These are phyloP conservation scores for Cadophora malorum DNA, from an alignment of 2,329 filamentous ascomycete species.

Conservation along the genomic window DNA sequence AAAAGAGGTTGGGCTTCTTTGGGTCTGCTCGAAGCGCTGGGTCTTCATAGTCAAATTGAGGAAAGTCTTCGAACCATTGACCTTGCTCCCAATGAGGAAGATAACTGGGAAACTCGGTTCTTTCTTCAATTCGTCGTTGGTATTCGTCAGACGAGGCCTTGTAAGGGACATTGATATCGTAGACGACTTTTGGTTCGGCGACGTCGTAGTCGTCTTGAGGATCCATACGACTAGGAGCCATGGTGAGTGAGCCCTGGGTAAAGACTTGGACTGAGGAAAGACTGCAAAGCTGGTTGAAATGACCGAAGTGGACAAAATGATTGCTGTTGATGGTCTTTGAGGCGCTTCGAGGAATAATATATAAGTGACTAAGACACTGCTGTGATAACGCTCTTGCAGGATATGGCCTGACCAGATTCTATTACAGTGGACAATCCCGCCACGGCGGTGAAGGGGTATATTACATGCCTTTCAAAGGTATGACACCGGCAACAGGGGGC, in stretches of 20 bases:
- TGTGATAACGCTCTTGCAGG: constrained; percentile 6
- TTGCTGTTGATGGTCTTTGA: neutral
- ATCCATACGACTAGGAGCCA: constrained; percentile 30
- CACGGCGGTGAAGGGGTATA: constrained; percentile 22
- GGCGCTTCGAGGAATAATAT: constrained; percentile 4
- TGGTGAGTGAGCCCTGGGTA: constrained; percentile 13
- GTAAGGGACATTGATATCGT: constrained; percentile 54
- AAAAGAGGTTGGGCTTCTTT: constrained; percentile 64
- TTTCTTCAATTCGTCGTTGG: constrained; percentile 46
- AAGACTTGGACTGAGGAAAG: neutral
- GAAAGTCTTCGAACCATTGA: constrained; percentile 53
- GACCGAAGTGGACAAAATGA: neutral
- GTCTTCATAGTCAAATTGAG: constrained; percentile 52
- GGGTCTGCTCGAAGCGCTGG: constrained; percentile 63
- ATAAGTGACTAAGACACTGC: constrained; percentile 16
- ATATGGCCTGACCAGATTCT: constrained; percentile 16
- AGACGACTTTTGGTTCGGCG: constrained; percentile 37
- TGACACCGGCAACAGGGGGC: constrained; percentile 18
- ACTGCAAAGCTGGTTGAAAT: neutral
- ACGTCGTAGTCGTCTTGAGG: constrained; percentile 23
- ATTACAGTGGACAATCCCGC: constrained; percentile 15
- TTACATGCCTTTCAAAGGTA: constrained; percentile 16
- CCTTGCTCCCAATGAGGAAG: constrained; percentile 53
- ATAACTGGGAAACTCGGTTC: constrained; percentile 51
- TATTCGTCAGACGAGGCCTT: constrained; percentile 47